Evolutionary conservation across 2,329 filamentous ascomycete species (phyloP), one percentile per base, ranked within the genome.

Genomic region (Aspergillus aculeatus): DNA sequence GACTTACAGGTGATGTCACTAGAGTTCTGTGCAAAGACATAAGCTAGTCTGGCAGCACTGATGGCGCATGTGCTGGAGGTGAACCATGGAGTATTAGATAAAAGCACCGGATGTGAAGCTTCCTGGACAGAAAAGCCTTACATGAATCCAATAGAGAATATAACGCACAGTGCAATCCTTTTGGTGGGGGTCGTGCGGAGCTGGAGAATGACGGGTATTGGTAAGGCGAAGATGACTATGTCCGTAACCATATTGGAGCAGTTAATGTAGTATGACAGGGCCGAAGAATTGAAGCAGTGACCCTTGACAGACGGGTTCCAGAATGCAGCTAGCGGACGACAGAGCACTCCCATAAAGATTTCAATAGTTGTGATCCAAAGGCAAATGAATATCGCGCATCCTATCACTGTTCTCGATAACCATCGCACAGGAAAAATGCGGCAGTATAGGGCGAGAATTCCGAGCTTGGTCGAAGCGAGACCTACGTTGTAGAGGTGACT

Each of bases 401-500:
- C 57, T 5, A 59, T 56, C 5, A 59, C 51, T 21, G 47, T 59
- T 26, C 32, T 59, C 10, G 51, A 49, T 7, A 59, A 56, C 57
- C 57, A 59, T 21, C 6, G 51, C 9, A 59, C 31, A 4, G 57
- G 23, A 16, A 59, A 59, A 14, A 59, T 56, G 10, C 57, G 51
- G 19, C 56, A 59, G 24, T 56, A 59, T 19, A 59, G 35, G 26
- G 51, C 35, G 35, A 59, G 57, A 19, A 59, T 59, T 1, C 57
- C 32, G 31, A 59, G 57, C 23, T 59, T 59, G 6, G 47, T 53
- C 4, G 50, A 32, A 2, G 57, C 57, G 19, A 59, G 57, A 7
- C 52, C 47, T 26, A 59, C 19, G 32, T 59, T 59, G 47, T 56
- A 59, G 16, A 59, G 52, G 26, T 59, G 51, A 44, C 57, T 59